Conservation (phyloP, 257 asterid species). For the Salvia miltiorrhiza region DNA sequence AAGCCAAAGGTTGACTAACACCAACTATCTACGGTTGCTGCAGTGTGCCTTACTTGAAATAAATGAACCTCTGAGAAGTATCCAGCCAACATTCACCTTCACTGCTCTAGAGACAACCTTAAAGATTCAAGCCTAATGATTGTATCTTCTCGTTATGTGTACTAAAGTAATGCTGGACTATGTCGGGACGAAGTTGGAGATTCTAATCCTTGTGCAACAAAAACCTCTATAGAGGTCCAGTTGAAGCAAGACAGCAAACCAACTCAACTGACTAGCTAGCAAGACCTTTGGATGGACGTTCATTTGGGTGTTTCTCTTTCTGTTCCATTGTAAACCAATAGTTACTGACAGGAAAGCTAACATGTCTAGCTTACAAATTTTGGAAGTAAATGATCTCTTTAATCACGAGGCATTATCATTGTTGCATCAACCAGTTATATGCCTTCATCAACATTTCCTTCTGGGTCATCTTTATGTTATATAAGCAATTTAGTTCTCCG, state of each 20-base stretch:
- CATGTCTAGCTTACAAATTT: background rate
- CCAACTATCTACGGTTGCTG: background rate
- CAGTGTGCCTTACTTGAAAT: background rate
- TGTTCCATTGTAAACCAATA: background rate
- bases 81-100: background rate
- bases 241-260: background rate
- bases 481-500: background rate
- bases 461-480: background rate
- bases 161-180: background rate
- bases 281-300: background rate
- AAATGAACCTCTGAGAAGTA: background rate
- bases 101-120: background rate
- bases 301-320: background rate
- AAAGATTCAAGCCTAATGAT: slow-evolving; percentile 1
- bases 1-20: no score
- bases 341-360: background rate
- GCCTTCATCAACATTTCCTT: background rate
- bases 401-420: background rate
- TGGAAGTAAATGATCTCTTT: background rate
- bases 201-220: background rate
- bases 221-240: background rate
- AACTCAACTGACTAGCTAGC: background rate
- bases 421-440: background rate
- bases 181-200: background rate
- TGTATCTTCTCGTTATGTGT: background rate